A percentile compares a stretch with the other conserved stretches of the same genome.
phyloP scores from a whole-genome alignment of 768 basidiomycete genomes.

The Tylopilus rubrobrunneus region DNA sequence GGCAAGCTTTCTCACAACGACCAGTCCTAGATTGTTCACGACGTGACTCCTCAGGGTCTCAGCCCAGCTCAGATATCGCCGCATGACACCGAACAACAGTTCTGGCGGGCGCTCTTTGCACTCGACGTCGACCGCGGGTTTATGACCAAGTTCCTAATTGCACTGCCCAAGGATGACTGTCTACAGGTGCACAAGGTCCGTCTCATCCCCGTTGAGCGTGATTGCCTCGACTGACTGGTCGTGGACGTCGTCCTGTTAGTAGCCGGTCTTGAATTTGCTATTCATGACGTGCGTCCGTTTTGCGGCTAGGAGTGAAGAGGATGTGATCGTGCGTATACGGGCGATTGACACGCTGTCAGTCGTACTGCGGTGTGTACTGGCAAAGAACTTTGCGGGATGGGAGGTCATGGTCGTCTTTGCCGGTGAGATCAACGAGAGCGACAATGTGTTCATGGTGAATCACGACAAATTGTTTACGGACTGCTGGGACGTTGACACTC shows the following conservation, averaged over 20 bases:
- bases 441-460: slow-evolving; percentile 51
- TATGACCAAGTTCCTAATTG: slow-evolving; percentile 37
- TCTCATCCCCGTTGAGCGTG: neutral
- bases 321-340: slow-evolving; percentile 24
- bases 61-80: slow-evolving; percentile 42
- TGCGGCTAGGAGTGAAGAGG: slow-evolving; percentile 31
- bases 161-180: slow-evolving; percentile 47
- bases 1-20: slow-evolving; percentile 18
- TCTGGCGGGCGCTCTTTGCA: slow-evolving; percentile 52
- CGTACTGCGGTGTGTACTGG: slow-evolving; percentile 44
- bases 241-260: slow-evolving; percentile 30
- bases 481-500: neutral
- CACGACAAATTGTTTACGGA: neutral
- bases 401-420: slow-evolving; percentile 71
- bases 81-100: slow-evolving; percentile 39
- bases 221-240: slow-evolving; percentile 8
- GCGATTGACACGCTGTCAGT: slow-evolving; percentile 52
- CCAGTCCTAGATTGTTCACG: neutral
- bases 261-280: slow-evolving; percentile 46
- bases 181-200: slow-evolving; percentile 50
- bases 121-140: slow-evolving; percentile 50
- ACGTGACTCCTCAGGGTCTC: slow-evolving; percentile 34
- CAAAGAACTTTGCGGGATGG: slow-evolving; percentile 62
- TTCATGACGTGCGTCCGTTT: slow-evolving; percentile 45
- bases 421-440: slow-evolving; percentile 55